Conservation (phyloP, 1,139 yeast genomes). For the Candida tetrigidarum region DNA sequence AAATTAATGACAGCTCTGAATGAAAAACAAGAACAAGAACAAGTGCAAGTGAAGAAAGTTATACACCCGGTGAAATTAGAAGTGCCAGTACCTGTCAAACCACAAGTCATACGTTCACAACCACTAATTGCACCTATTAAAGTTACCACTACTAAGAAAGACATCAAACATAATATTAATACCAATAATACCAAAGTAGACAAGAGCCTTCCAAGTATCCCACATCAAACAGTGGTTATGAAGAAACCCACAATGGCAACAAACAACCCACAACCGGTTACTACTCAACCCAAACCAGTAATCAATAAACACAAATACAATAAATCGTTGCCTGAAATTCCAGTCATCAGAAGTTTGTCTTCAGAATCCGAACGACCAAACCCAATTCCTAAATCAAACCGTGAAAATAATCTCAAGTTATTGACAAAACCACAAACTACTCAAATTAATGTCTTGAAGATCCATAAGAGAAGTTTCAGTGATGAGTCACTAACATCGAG, state of each 20-base stretch:
- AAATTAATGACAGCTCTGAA: conserved; percentile 1
- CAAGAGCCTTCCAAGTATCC: not conserved
- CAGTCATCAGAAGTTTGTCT: conserved; percentile 5
- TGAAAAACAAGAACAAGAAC: not conserved
- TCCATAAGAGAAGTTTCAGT: conserved; percentile 38
- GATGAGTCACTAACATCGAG: conserved; percentile 45
- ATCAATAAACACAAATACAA: conserved; percentile 1
- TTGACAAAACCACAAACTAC: conserved; percentile 8
- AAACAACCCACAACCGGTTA: not conserved
- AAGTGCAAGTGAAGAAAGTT: too few relatives aligned
- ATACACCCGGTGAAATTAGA: not conserved
- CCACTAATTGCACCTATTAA: not conserved
- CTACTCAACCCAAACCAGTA: not conserved
- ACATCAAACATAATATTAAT: too few relatives aligned
- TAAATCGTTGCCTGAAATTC: conserved; percentile 11
- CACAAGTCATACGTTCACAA: not conserved
- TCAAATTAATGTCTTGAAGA: conserved; percentile 17
- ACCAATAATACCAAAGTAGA: not conserved
- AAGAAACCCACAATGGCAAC: not conserved
- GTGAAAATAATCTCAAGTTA: conserved; percentile 8
- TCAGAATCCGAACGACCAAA: not conserved
- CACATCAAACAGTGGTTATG: not conserved
- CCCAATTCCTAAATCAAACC: conserved; percentile 11
- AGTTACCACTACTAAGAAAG: too few relatives aligned
- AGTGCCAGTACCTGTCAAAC: conserved; percentile 2